Conservation (phyloP, 306 rosid genomes). For the Calophaca sinica region DNA sequence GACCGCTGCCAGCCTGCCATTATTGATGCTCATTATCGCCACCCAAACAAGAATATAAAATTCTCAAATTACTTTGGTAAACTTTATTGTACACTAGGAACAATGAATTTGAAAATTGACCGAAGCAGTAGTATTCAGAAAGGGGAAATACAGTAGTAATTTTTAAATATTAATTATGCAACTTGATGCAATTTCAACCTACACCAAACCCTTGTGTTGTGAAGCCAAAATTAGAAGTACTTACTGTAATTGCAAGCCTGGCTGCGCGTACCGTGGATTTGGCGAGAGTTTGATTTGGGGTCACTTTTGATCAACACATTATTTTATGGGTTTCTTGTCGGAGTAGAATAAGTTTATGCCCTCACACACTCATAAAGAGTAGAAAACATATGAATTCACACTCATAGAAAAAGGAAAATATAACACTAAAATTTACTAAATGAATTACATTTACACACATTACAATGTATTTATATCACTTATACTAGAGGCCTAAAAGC, state of each 20-base stretch:
- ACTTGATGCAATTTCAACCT: conserved; percentile 6
- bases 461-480: too few relatives aligned
- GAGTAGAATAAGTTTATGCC: too few relatives aligned
- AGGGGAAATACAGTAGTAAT: not conserved
- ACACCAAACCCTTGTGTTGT: not conserved
- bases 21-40: not conserved
- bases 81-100: not conserved
- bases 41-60: conserved; percentile 2
- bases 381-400: too few relatives aligned
- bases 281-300: not conserved
- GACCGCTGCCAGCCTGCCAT: not conserved
- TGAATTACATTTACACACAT: too few relatives aligned
- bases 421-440: too few relatives aligned
- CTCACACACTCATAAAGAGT: too few relatives aligned
- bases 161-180: not conserved
- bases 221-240: not conserved
- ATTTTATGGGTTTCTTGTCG: not conserved
- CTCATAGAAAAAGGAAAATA: too few relatives aligned
- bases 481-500: too few relatives aligned
- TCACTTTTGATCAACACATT: not conserved
- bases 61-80: conserved; percentile 1
- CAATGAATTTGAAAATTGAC: not conserved
- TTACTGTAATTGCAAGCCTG: not conserved
- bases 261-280: not conserved
- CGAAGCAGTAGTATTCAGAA: not conserved